Evolutionary conservation across 768 basidiomycete genomes (phyloP), one percentile per base, ranked within the genome.

Genomic region (Boletus subparvulus): DNA sequence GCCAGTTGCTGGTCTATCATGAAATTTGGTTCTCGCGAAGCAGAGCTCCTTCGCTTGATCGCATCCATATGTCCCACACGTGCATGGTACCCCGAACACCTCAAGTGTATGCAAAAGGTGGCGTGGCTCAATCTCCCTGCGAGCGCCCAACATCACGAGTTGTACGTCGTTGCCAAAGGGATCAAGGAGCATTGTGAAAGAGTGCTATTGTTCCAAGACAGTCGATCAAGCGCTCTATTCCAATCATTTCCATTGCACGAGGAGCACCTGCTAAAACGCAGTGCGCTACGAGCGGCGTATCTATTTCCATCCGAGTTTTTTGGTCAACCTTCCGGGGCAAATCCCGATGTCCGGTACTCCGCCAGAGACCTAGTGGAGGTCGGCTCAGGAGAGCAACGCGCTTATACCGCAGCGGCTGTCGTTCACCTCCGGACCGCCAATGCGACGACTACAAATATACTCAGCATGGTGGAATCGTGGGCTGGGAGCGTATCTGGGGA

Each of bases 1-100:
- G 74, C 77, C 11, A 58, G 67, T 11, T 73, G 66, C 24, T 64
- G 61, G n/a, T 79, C 80, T 0, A 78, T 78, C 47, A 72, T 74
- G 64, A 60, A 59, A 14, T 63, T 80, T 6, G 50, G 55, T 11
- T 0, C 44, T 8, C 59, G 62, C 3, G 73, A 78, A 17, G 45
- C 62, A 2, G 49, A 60, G 9, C 64, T 78, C 37, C 59, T 81
- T 21, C 21, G 21, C 21, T 21, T 21, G 21, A 21, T 21, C 21
- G 21, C 21, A 21, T 21, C 21, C 21, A 21, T 21, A 21, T 21
- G 21, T 21, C 21, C 21, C 21, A 21, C 21, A 21, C 21, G 21
- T 2, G 21, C 21, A 21, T 21, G 21, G 21, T 21, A 21, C 21
- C 21, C 21, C 21, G 21, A 21, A 21, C 21, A 21, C 47, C 33